Percentiles rank a stretch among this genome's conserved stretches.
Conservation (phyloP, 257 asterid genomes). For the Nicotiana benthamiana region DNA sequence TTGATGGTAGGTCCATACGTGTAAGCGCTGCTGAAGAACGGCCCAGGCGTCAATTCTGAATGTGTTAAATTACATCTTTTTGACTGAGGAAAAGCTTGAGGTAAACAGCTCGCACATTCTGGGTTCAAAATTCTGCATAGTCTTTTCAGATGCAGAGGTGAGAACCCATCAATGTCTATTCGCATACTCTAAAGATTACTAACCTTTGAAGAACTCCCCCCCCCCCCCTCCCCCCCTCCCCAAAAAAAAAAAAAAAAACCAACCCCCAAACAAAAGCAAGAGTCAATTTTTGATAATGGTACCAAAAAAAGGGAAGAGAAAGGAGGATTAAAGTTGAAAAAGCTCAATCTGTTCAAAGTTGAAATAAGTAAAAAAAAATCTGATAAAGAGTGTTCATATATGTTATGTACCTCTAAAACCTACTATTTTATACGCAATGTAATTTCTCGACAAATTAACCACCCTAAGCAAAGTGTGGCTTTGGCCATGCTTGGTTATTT, state of each 20-base stretch:
- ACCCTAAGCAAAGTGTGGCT: too few relatives aligned
- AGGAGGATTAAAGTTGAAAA: neutral
- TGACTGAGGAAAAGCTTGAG: neutral
- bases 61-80: neutral
- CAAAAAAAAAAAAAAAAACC: too few relatives aligned
- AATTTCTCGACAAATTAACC: too few relatives aligned
- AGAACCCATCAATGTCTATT: neutral
- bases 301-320: neutral
- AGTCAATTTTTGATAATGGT: neutral
- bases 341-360: neutral
- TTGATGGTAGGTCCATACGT: conserved; percentile 47
- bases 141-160: neutral
- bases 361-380: too few relatives aligned
- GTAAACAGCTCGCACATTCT: neutral
- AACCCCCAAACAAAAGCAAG: neutral
- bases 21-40: conserved; percentile 52
- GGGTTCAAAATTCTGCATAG: neutral
- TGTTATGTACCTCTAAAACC: too few relatives aligned
- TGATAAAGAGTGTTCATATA: too few relatives aligned
- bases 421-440: too few relatives aligned
- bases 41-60: conserved; percentile 17
- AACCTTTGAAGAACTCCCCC: neutral
- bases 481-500: neutral
- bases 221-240: neutral
- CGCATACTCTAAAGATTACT: neutral